Evolutionary conservation across 805 yeast genomes (phyloP).

Genomic region (Pichia cabralensis): DNA sequence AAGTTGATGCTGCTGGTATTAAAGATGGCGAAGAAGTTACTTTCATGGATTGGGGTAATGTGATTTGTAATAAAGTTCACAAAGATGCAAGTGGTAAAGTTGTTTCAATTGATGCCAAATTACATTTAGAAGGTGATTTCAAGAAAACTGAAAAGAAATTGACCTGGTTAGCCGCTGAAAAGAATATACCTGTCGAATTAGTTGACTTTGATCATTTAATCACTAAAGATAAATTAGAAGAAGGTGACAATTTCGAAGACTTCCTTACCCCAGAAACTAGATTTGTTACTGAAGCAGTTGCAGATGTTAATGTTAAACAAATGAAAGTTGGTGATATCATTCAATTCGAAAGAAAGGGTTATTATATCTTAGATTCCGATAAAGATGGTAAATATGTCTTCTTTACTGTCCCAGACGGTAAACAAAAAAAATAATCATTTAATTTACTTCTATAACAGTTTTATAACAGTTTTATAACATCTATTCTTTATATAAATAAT

Average conservation of each 20-base stretch:
- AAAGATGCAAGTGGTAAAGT: constrained; percentile 48
- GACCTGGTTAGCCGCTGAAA: constrained; percentile 86
- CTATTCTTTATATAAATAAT: background rate
- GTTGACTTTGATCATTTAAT: constrained; percentile 92
- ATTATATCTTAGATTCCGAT: constrained; percentile 69
- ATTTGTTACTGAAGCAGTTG: constrained; percentile 68
- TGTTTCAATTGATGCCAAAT: constrained; percentile 58
- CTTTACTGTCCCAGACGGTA: constrained; percentile 95
- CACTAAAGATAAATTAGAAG: constrained; percentile 91
- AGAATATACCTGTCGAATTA: constrained; percentile 62
- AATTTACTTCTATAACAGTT: background rate
- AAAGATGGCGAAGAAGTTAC: constrained; percentile 87
- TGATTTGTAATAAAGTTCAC: constrained; percentile 60
- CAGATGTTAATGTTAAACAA: constrained; percentile 66
- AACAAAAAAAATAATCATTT: constrained; percentile 38
- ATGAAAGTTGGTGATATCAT: constrained; percentile 81
- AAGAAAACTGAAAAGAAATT: constrained; percentile 89
- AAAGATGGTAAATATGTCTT: constrained; percentile 58
- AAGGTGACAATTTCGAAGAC: constrained; percentile 87
- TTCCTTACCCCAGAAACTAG: constrained; percentile 82
- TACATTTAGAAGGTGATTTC: constrained; percentile 94
- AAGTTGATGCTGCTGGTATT: constrained; percentile 62
- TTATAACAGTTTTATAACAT: constrained; percentile 1
- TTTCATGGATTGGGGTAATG: constrained; percentile 99
- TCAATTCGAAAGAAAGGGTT: constrained; percentile 97